phyloP scores from a whole-genome alignment of 805 yeast genomes.

The Candida ovalis region DNA sequence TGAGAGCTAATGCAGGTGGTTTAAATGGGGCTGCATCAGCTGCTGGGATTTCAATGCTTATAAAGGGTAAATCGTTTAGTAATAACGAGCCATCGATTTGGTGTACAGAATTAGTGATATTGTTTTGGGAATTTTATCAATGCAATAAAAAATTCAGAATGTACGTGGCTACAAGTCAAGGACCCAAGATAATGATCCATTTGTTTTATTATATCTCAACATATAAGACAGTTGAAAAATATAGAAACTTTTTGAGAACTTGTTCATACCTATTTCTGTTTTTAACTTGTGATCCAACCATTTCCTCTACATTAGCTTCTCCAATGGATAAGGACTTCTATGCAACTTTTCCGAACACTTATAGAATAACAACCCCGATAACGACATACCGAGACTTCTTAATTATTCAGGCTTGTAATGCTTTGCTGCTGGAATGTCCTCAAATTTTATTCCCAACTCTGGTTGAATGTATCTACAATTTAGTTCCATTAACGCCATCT shows the following conservation, averaged over 20 bases:
- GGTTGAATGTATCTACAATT: constrained; percentile 58
- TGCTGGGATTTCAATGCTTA: constrained; percentile 22
- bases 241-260: constrained; percentile 44
- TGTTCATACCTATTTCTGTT: constrained; percentile 50
- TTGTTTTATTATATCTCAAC: constrained; percentile 56
- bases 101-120: constrained; percentile 55
- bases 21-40: constrained; percentile 9
- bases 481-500: constrained; percentile 40
- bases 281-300: constrained; percentile 35
- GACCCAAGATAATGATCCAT: constrained; percentile 50
- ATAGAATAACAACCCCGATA: constrained; percentile 37
- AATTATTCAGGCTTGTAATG: constrained; percentile 47
- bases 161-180: constrained; percentile 38
- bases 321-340: constrained; percentile 43
- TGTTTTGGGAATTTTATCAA: constrained; percentile 75
- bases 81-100: constrained; percentile 34
- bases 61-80: constrained; percentile 21
- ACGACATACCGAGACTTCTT: constrained; percentile 62
- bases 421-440: constrained; percentile 36
- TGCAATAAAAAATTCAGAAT: constrained; percentile 58
- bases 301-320: constrained; percentile 39
- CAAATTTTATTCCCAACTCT: constrained; percentile 41
- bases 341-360: constrained; percentile 48
- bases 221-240: constrained; percentile 37
- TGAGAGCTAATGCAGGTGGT: constrained; percentile 17